Evolutionary conservation across 495 filamentous ascomycete species (phyloP).

Genomic region (Penicillium paxilli): DNA sequence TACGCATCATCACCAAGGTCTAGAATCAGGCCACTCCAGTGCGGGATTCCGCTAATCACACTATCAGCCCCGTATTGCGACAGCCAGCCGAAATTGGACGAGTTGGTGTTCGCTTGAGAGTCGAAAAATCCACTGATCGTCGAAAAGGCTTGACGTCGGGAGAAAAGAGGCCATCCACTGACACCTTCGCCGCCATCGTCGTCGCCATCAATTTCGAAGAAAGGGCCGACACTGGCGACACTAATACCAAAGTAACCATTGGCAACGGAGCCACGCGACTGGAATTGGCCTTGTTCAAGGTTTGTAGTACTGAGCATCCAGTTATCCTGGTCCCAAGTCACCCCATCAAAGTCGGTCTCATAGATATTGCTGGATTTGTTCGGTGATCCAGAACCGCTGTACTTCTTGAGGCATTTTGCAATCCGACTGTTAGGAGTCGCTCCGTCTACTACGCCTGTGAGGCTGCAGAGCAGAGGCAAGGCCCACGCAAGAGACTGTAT

Average conservation of each 20-base stretch:
- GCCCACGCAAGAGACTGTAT: conserved; percentile 2
- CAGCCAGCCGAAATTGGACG: conserved; percentile 72
- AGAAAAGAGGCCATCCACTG: conserved; percentile 75
- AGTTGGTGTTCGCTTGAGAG: conserved; percentile 58
- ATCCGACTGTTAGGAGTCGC: conserved; percentile 10
- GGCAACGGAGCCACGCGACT: conserved; percentile 62
- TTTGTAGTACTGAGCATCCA: conserved; percentile 59
- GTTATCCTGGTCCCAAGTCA: conserved; percentile 63
- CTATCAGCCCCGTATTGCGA: conserved; percentile 71
- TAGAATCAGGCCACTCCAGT: conserved; percentile 63
- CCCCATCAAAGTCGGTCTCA: conserved; percentile 47
- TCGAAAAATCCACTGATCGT: conserved; percentile 77
- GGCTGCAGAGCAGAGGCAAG: conserved; percentile 16
- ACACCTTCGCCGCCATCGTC: conserved; percentile 50
- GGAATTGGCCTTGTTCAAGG: conserved; percentile 60
- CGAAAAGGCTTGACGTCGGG: conserved; percentile 66
- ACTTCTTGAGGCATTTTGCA: conserved; percentile 10
- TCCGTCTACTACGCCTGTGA: conserved; percentile 8
- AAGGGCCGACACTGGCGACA: conserved; percentile 65
- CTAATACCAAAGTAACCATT: conserved; percentile 63
- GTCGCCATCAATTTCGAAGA: conserved; percentile 64
- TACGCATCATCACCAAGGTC: conserved; percentile 56
- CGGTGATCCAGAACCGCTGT: conserved; percentile 6
- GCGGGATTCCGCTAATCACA: conserved; percentile 72
- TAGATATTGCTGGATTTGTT: conserved; percentile 36